A percentile compares a stretch with the other conserved stretches of the same genome.
Evolutionary conservation across 139 green algal species (phyloP).

Genomic region (Zygnema cylindricum): DNA sequence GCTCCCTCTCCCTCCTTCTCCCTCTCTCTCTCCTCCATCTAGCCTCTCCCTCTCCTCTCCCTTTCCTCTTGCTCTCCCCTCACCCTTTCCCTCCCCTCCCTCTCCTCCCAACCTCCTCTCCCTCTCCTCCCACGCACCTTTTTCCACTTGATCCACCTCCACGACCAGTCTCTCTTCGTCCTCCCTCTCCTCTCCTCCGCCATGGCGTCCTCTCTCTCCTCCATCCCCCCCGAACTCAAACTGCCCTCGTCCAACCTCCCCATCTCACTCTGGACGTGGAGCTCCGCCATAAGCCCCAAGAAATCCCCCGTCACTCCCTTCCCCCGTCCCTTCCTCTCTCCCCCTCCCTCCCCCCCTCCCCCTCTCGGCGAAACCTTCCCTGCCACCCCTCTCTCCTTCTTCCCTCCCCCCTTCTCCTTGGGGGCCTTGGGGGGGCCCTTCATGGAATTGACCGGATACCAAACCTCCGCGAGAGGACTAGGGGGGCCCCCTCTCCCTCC

Average conservation of each 20-base stretch:
- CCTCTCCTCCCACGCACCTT: background rate
- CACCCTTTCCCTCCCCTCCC: too few relatives aligned
- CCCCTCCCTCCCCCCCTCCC: too few relatives aligned
- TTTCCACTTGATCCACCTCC: background rate
- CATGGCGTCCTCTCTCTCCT: background rate
- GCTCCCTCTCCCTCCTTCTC: too few relatives aligned
- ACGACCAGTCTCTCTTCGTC: background rate
- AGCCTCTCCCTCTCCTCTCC: too few relatives aligned
- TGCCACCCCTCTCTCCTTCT: background rate
- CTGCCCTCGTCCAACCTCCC: background rate
- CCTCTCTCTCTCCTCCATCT: too few relatives aligned
- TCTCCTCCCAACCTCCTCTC: too few relatives aligned
- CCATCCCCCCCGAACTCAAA: background rate
- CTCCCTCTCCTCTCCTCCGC: too few relatives aligned
- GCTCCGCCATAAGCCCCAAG: background rate
- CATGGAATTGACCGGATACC: background rate
- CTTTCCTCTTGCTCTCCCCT: too few relatives aligned
- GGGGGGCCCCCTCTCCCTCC: too few relatives aligned
- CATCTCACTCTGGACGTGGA: background rate
- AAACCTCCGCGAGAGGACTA: background rate
- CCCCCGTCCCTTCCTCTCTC: background rate
- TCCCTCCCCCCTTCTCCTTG: background rate
- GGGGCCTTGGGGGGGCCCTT: background rate
- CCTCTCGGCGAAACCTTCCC: background rate
- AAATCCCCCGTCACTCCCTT: background rate